These are phyloP conservation scores for Serendipita sp. DNA, from an alignment of 768 basidiomycete species.

Conservation along the genomic window DNA sequence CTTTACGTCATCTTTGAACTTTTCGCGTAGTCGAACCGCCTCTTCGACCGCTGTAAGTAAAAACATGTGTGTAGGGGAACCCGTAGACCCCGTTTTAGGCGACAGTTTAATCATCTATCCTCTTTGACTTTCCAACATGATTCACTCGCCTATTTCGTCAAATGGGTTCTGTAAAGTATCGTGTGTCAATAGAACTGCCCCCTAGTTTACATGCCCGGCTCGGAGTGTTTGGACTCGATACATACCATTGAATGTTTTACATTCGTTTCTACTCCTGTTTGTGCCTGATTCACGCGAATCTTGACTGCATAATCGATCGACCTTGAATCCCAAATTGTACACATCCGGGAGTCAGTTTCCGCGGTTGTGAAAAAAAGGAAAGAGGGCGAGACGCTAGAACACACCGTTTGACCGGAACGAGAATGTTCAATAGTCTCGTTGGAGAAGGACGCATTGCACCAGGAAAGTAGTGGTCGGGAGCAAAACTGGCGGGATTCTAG, in stretches of 20 bases:
- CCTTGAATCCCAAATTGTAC: conserved; percentile 33
- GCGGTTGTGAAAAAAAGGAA: too few species aligned
- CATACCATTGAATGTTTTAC: conserved; percentile 98
- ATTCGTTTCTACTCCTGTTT: conserved; percentile 90
- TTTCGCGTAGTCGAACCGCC: conserved; percentile 85
- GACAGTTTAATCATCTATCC: not conserved
- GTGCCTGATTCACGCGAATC: conserved; percentile 89
- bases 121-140: not conserved
- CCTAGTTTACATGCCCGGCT: not conserved
- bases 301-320: conserved; percentile 97
- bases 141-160: conserved; percentile 82
- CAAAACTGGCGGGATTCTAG: too few species aligned
- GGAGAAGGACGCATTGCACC: conserved; percentile 59
- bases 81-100: conserved; percentile 5
- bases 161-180: conserved; percentile 73
- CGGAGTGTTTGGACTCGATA: not conserved
- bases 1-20: conserved; percentile 56
- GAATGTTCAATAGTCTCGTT: conserved; percentile 62
- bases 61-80: too few species aligned
- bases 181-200: not conserved
- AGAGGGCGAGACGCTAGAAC: not conserved
- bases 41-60: conserved; percentile 72
- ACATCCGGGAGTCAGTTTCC: too few species aligned
- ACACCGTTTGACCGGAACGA: conserved; percentile 87
- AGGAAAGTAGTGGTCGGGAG: not conserved